Conservation (phyloP, 495 filamentous ascomycete species). For the Corynascus novoguineensis region DNA sequence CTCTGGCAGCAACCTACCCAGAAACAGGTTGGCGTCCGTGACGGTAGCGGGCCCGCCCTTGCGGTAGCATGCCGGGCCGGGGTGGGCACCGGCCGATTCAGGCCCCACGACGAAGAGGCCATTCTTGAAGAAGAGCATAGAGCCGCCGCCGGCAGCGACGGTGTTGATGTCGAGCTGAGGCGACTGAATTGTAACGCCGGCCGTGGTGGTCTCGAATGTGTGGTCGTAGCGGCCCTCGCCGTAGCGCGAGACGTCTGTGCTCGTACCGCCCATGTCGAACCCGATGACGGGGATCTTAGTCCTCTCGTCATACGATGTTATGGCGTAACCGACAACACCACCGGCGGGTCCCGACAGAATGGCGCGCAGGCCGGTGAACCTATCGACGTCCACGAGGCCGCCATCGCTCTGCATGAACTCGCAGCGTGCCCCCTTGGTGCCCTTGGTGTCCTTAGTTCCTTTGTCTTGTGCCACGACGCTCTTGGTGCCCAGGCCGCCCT, state of each 20-base stretch:
- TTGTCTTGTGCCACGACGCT: slow-evolving; percentile 56
- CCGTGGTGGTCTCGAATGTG: slow-evolving; percentile 95
- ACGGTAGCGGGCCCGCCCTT: slow-evolving; percentile 92
- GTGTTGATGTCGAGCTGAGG: slow-evolving; percentile 98
- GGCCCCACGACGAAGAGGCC: slow-evolving; percentile 95
- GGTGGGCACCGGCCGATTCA: slow-evolving; percentile 88
- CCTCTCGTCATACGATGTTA: slow-evolving; percentile 82
- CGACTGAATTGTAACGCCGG: slow-evolving; percentile 89
- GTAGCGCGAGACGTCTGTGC: slow-evolving; percentile 89
- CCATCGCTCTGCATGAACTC: slow-evolving; percentile 89
- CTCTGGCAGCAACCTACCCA: slow-evolving; percentile 81
- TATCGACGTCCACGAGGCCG: slow-evolving; percentile 68
- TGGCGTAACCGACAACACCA: slow-evolving; percentile 87
- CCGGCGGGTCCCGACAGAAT: slow-evolving; percentile 78
- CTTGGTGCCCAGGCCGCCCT: slow-evolving; percentile 60
- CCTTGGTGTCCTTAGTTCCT: slow-evolving; percentile 53
- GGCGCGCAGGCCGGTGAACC: slow-evolving; percentile 68
- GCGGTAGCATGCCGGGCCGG: slow-evolving; percentile 89
- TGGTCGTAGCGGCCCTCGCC: slow-evolving; percentile 88
- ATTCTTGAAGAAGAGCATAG: slow-evolving; percentile 82
- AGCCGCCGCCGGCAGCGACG: slow-evolving; percentile 89
- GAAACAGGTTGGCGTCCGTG: slow-evolving; percentile 87
- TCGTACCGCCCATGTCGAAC: slow-evolving; percentile 94
- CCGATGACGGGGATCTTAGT: slow-evolving; percentile 90
- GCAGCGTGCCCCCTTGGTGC: slow-evolving; percentile 56